These are phyloP conservation scores for Hygrophorus russula DNA, from an alignment of 768 basidiomycete genomes.

Conservation along the genomic window DNA sequence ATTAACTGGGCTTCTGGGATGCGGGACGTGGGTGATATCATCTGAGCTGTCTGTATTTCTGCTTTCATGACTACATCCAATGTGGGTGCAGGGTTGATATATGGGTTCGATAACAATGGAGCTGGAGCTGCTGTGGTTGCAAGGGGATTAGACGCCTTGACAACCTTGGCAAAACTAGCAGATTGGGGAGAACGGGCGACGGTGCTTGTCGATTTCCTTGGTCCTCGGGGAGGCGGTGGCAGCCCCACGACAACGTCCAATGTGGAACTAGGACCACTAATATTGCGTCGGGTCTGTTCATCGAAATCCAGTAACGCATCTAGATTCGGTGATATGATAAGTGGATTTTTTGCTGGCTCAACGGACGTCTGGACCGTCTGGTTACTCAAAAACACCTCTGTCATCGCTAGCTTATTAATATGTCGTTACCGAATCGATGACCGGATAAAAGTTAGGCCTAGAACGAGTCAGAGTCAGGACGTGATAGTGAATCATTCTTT, in stretches of 20 bases:
- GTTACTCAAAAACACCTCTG: neutral
- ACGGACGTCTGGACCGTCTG: no score
- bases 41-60: neutral
- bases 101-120: conserved; percentile 24
- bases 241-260: conserved; percentile 33
- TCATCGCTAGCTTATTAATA: no score
- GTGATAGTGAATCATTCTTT: no score
- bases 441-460: no score
- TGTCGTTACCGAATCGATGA: no score
- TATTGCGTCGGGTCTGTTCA: conserved; percentile 1
- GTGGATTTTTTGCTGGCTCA: conserved; percentile 12
- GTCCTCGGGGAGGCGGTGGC: conserved; percentile 36
- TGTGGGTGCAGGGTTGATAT: conserved; percentile 34
- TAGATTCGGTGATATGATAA: conserved; percentile 48
- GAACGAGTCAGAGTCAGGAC: no score
- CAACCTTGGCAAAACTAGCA: neutral
- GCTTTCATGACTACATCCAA: conserved; percentile 17
- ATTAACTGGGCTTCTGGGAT: no score
- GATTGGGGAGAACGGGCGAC: neutral
- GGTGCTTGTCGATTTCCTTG: conserved; percentile 4
- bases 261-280: neutral
- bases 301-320: conserved; percentile 48
- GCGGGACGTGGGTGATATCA: no score
- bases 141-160: neutral
- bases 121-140: conserved; percentile 9